Evolutionary conservation across 2,329 filamentous ascomycete species (phyloP).

Genomic region (Phaeosphaeriaceae sp.): DNA sequence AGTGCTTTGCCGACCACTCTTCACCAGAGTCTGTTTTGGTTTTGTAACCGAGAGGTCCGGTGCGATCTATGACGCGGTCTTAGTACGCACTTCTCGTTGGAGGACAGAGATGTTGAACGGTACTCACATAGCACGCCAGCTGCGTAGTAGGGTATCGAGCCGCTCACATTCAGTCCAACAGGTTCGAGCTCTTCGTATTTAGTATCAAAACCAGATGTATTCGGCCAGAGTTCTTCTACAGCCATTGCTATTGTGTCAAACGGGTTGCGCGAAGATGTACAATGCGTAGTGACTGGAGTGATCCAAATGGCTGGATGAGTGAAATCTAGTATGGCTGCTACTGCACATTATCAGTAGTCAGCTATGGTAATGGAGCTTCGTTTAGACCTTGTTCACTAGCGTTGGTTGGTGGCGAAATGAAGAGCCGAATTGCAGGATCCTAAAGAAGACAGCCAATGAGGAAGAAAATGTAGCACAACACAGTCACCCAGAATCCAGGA

Average conservation of each 20-base stretch:
- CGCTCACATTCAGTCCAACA: conserved; percentile 67
- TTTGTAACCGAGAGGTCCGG: conserved; percentile 72
- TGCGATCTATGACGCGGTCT: conserved; percentile 42
- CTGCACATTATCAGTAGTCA: neutral
- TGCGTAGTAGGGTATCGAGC: conserved; percentile 73
- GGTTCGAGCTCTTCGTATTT: conserved; percentile 71
- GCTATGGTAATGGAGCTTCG: neutral
- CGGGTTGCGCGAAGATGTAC: neutral
- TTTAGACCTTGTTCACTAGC: neutral
- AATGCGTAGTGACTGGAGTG: neutral
- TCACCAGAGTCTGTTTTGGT: conserved; percentile 66
- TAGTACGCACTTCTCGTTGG: neutral
- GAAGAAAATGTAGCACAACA: neutral
- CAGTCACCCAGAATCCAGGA: neutral
- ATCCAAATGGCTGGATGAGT: too few relatives aligned
- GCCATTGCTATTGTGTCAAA: neutral
- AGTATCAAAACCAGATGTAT: conserved; percentile 62
- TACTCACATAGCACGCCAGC: conserved; percentile 67
- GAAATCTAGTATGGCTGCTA: too few relatives aligned
- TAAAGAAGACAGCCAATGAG: neutral
- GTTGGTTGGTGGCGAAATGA: neutral
- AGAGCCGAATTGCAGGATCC: neutral
- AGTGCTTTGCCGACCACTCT: conserved; percentile 70
- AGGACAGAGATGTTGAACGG: neutral
- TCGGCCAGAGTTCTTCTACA: conserved; percentile 37